Base-by-base conservation (phyloP, 805 yeast species). In the Barnettozyma sp. region DNA sequence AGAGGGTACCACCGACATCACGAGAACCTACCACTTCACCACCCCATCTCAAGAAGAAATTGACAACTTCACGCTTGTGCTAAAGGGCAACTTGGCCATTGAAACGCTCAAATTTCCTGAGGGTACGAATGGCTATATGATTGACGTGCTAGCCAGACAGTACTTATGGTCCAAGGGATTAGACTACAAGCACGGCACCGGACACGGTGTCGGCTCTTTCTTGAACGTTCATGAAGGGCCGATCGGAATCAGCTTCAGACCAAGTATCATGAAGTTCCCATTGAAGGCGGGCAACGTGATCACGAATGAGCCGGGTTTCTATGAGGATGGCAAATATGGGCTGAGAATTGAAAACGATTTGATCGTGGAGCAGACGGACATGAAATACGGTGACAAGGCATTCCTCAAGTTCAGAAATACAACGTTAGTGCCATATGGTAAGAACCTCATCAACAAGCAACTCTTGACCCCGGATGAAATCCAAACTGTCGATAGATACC, bases 1-100 rank as follows among this genome's bases (percentile, higher is more conserved):
- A 16, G 95, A 88, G 52, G 98, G 98, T 9, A 92, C 98, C 0
- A 92, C 98, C 0, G 98, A 92, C 55, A 85, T 90, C 19, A 92
- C 98, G 1, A 71, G 98, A 49, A 86, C 97, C 0, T 59, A 77
- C 33, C 90, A 84, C 55, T 81, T 86, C 54, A 52, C 60, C 1
- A 56, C 59, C 2, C 84, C 90, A 12, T 50, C 71, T 0, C 49
- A 46, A 13, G 82, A 81, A 43, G 80, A 81, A 53, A 66, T 62
- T 23, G 70, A 68, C 44, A 77, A 77, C 35, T 90, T 85, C 57
- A 83, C 97, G 0, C 62, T 84, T 29, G 98, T 92, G 1, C 67
- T 92, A 38, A 86, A 87, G 62, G 97, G 97, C 8, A 95, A 92
- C 53, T 64, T 92, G 40, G 88, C 90, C 1, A 71, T 92, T 13